These are phyloP conservation scores for Umbelopsis sp. DNA, from an alignment of 371 early-diverging fungal genomes.

Conservation along the genomic window DNA sequence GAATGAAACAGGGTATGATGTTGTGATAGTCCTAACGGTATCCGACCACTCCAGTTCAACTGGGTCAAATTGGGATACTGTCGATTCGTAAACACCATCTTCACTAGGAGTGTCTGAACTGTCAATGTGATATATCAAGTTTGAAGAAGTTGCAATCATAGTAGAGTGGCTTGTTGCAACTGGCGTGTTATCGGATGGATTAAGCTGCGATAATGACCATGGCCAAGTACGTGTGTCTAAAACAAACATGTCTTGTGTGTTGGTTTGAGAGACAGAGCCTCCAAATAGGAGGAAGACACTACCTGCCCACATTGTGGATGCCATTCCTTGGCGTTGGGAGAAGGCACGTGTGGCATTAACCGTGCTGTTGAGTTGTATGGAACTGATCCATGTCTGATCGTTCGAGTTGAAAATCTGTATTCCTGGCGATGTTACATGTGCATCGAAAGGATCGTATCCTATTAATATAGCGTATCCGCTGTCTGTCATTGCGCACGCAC, in stretches of 20 bases:
- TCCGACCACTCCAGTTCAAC: not conserved
- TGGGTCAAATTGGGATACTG: constrained; percentile 12
- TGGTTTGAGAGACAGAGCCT: not conserved
- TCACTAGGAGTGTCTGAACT: not conserved
- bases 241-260: constrained; percentile 8
- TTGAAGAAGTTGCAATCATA: constrained; percentile 7
- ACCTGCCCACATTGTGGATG: constrained; percentile 10
- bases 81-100: not conserved
- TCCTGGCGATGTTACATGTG: not conserved
- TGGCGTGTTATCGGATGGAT: not conserved
- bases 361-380: not conserved
- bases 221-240: constrained; percentile 1
- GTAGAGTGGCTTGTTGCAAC: not conserved
- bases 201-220: constrained; percentile 1
- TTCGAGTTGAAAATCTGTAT: constrained; percentile 1
- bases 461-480: constrained; percentile 1
- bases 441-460: not conserved
- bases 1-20: constrained; percentile 1
- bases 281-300: not conserved
- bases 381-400: constrained; percentile 7
- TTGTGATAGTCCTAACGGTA: not conserved
- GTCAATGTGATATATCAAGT: not conserved
- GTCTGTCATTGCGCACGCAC: constrained; percentile 8
- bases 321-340: constrained; percentile 8
- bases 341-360: not conserved